A percentile compares a stretch with the other conserved stretches of the same genome.
phyloP scores from a whole-genome alignment of 2,329 filamentous ascomycete genomes.

The Talaromyces sp. region DNA sequence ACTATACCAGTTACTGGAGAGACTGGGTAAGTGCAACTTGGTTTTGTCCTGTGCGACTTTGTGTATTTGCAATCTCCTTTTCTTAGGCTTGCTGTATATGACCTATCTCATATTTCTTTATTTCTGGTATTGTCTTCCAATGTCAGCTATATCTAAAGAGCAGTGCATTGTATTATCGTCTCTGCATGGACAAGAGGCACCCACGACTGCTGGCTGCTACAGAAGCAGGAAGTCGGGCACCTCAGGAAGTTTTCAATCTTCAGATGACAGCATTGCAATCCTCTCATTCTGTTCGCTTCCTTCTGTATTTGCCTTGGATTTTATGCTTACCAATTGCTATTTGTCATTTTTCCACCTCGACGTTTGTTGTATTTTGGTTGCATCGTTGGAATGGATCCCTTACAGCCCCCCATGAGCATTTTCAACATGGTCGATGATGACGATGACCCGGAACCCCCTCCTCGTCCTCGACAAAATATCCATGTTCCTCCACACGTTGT shows the following conservation, averaged over 20 bases:
- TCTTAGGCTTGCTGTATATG: background rate
- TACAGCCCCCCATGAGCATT: slow-evolving; percentile 6
- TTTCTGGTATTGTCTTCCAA: background rate
- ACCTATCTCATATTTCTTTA: background rate
- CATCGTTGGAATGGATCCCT: slow-evolving; percentile 10
- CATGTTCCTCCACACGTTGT: slow-evolving; percentile 9
- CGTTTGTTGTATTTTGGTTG: background rate
- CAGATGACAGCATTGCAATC: background rate
- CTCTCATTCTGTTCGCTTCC: background rate
- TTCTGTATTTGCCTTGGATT: background rate
- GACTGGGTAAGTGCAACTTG: slow-evolving; percentile 77
- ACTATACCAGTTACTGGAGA: slow-evolving; percentile 98
- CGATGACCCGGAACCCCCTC: slow-evolving; percentile 8
- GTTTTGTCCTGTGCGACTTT: slow-evolving; percentile 13
- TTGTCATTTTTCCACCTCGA: background rate
- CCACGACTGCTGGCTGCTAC: background rate
- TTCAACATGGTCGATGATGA: slow-evolving; percentile 13
- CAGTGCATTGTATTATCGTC: background rate
- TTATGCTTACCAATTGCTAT: background rate
- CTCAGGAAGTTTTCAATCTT: background rate
- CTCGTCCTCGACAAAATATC: slow-evolving; percentile 4
- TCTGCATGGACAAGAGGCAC: background rate
- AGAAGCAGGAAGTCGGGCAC: slow-evolving; percentile 1
- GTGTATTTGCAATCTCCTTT: slow-evolving; percentile 1
- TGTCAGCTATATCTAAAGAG: background rate